Conservation (phyloP, 306 rosid genomes). For the Rubus idaeus region DNA sequence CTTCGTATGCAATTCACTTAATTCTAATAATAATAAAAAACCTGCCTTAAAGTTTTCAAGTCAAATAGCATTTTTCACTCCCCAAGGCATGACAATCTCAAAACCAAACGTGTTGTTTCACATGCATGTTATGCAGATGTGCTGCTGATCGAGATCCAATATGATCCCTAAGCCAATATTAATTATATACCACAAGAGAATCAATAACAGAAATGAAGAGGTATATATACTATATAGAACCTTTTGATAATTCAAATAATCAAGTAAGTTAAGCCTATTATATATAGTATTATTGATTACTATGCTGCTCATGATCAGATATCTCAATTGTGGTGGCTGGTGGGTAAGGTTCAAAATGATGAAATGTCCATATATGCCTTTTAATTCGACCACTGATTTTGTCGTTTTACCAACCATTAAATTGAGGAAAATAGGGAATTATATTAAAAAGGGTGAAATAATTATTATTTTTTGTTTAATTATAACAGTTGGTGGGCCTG, state of each 20-base stretch:
- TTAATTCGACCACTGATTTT: slow-evolving; percentile 29
- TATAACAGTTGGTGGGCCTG: slow-evolving; percentile 10
- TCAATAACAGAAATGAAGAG: neutral
- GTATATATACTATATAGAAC: neutral
- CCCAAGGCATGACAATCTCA: slow-evolving; percentile 16
- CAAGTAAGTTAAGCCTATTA: too few relatives aligned
- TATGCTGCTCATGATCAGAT: neutral
- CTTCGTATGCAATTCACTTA: too few relatives aligned
- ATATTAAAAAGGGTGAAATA: slow-evolving; percentile 23
- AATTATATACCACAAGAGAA: neutral
- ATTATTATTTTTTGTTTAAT: neutral
- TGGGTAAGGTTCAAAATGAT: neutral
- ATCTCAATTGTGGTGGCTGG: neutral
- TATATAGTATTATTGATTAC: neutral
- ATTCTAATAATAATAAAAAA: too few relatives aligned
- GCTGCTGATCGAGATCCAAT: slow-evolving; percentile 10
- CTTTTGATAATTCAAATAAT: too few relatives aligned
- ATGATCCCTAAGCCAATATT: neutral
- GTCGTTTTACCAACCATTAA: slow-evolving; percentile 54
- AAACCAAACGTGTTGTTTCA: slow-evolving; percentile 15
- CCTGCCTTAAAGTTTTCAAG: neutral
- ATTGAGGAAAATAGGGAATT: slow-evolving; percentile 26
- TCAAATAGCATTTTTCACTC: slow-evolving; percentile 17
- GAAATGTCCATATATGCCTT: slow-evolving; percentile 17
- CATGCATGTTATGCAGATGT: neutral